Percentiles rank a stretch among this genome's conserved stretches.
phyloP scores from a whole-genome alignment of 208 protist species.

The Leishmania tropica region DNA sequence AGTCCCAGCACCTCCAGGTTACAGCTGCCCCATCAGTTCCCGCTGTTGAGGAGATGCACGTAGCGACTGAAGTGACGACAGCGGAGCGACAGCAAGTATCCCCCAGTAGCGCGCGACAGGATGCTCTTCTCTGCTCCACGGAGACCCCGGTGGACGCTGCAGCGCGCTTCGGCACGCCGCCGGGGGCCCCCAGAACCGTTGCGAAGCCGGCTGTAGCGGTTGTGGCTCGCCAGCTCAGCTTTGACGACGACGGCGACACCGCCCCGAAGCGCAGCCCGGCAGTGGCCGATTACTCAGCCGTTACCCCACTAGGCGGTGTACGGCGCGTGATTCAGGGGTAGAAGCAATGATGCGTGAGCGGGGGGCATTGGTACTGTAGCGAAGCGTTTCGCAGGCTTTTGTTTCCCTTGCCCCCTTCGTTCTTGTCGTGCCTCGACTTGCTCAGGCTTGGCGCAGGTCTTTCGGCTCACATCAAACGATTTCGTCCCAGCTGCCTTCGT shows the following conservation, averaged over 20 bases:
- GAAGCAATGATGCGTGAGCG: background rate
- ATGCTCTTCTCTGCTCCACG: background rate
- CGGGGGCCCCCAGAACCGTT: conserved; percentile 9
- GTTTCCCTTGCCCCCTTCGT: too few species aligned
- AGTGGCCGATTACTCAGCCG: background rate
- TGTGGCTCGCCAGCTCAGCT: conserved; percentile 32
- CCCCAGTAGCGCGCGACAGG: too few species aligned
- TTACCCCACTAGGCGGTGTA: background rate
- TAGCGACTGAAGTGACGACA: background rate
- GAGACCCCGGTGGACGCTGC: background rate
- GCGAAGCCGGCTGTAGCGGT: conserved; percentile 24
- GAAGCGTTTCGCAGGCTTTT: background rate
- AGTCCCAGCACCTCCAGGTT: background rate
- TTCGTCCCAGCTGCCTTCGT: background rate
- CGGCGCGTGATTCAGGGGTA: background rate
- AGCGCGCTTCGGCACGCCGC: background rate
- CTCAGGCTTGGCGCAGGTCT: background rate
- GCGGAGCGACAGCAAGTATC: background rate
- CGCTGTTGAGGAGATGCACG: background rate
- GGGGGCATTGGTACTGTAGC: background rate
- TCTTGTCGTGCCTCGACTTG: background rate
- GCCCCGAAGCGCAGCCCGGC: background rate
- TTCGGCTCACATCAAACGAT: background rate
- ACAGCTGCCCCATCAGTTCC: background rate
- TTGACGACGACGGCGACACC: conserved; percentile 14